Evolutionary conservation across 202 grass and related monocot species (phyloP), one percentile per base, ranked within the genome.

Genomic region (Schoenoplectus tabernaemontani): DNA sequence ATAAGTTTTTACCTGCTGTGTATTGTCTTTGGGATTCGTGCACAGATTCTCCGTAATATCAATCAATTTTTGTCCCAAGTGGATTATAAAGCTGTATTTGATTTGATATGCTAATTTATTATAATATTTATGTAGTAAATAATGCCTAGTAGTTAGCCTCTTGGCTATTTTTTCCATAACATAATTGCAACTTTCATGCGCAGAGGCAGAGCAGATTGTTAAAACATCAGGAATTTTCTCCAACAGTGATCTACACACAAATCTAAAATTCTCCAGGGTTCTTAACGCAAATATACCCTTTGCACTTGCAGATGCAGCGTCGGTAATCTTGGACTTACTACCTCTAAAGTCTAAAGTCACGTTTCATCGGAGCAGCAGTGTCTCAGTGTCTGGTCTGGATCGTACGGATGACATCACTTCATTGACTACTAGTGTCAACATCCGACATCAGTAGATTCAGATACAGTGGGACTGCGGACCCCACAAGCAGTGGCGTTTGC

Each of bases 401-500:
- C 77, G 59, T 80, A 64, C 77, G 77, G 77, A 9, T 64, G 57
- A 50, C 58, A 80, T 50, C 26, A 65, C 78, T 5, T 33, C 59
- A 10, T 11, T 80, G 33, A 63, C 15, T 30, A n/a, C n/a, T n/a
- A n/a, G n/a, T n/a, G n/a, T n/a, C n/a, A n/a, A n/a, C n/a, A n/a
- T n/a, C n/a, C n/a, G n/a, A n/a, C n/a, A n/a, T n/a, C n/a, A n/a
- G n/a, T n/a, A n/a, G n/a, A n/a, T n/a, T n/a, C n/a, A n/a, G n/a
- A n/a, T n/a, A n/a, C n/a, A n/a, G n/a, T n/a, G n/a, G n/a, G n/a
- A n/a, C n/a, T n/a, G n/a, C n/a, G n/a, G n/a, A n/a, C n/a, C n/a
- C n/a, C n/a, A n/a, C n/a, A n/a, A n/a, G n/a, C n/a, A n/a, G 9
- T n/a, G 48, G 2, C 15, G 48, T 51, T 36, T 30, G 32, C 10